Conservation (phyloP, 2,329 filamentous ascomycete genomes). For the Penicillium sp. region DNA sequence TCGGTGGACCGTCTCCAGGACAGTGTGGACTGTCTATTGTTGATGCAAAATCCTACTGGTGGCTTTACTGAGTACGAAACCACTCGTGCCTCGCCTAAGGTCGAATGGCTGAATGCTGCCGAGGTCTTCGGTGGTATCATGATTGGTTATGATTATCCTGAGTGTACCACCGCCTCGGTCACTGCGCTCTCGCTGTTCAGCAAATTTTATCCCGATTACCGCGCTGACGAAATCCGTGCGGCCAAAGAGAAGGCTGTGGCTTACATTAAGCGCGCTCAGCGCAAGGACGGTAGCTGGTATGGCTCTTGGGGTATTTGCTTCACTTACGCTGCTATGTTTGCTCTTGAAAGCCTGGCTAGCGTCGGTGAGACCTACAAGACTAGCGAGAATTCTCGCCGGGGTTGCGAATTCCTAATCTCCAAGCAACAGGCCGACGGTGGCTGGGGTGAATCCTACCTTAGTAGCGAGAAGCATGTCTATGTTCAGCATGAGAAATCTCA, state of each 20-base stretch:
- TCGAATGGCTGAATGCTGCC: slow-evolving; percentile 90
- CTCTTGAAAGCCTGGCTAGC: slow-evolving; percentile 79
- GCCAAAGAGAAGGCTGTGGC: slow-evolving; percentile 74
- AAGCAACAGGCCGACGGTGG: slow-evolving; percentile 88
- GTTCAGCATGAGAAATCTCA: slow-evolving; percentile 78
- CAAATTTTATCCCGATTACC: slow-evolving; percentile 79
- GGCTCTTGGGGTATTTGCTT: slow-evolving; percentile 98
- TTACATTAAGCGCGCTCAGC: slow-evolving; percentile 82
- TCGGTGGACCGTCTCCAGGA: slow-evolving; percentile 80
- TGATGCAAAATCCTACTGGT: slow-evolving; percentile 85
- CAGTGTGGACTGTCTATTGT: slow-evolving; percentile 84
- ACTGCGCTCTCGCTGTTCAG: slow-evolving; percentile 83
- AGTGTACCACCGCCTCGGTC: slow-evolving; percentile 94
- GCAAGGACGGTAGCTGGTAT: slow-evolving; percentile 90
- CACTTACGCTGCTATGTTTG: slow-evolving; percentile 96
- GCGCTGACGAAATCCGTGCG: slow-evolving; percentile 70
- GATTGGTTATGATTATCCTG: slow-evolving; percentile 97
- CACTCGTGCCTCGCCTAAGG: slow-evolving; percentile 72
- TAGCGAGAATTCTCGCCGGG: slow-evolving; percentile 70
- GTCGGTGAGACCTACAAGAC: slow-evolving; percentile 81
- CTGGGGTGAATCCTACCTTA: slow-evolving; percentile 93
- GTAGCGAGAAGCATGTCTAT: slow-evolving; percentile 77
- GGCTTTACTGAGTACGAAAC: slow-evolving; percentile 91
- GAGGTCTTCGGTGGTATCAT: slow-evolving; percentile 97
- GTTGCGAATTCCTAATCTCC: slow-evolving; percentile 82